These are phyloP conservation scores for Mortierella sp. DNA, from an alignment of 371 early-diverging fungal species.

Conservation along the genomic window DNA sequence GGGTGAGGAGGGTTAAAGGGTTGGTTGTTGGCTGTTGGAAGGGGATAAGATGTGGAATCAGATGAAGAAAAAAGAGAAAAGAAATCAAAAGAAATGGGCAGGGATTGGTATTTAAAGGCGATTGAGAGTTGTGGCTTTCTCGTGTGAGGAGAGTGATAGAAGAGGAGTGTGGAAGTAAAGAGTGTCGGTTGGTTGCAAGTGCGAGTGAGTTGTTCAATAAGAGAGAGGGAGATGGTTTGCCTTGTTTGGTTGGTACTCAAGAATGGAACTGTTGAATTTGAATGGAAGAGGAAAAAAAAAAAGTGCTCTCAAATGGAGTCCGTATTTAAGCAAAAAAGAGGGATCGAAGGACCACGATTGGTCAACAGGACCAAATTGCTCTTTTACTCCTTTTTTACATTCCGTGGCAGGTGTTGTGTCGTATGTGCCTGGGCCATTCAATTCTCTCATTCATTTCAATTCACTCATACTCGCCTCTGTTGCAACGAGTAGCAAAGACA, in stretches of 20 bases:
- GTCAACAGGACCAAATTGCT: neutral
- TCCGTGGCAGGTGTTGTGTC: neutral
- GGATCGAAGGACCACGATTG: neutral
- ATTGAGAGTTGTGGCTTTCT: neutral
- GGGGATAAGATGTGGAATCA: constrained; percentile 28
- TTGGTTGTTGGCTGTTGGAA: constrained; percentile 3
- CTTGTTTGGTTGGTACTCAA: neutral
- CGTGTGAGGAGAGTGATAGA: neutral
- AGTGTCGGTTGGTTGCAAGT: constrained; percentile 8
- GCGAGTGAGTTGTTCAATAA: no score
- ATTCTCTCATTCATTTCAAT: neutral
- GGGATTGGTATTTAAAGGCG: constrained; percentile 2
- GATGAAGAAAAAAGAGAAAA: constrained; percentile 24
- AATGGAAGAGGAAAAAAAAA: neutral
- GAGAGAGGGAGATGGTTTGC: neutral
- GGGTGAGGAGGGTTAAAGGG: neutral
- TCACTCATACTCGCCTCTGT: no score
- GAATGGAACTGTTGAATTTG: neutral
- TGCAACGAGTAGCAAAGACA: neutral
- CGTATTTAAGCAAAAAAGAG: neutral
- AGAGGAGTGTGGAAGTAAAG: neutral
- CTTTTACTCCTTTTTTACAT: neutral
- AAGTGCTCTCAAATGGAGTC: neutral
- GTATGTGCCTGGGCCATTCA: neutral
- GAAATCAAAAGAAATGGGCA: neutral